Evolutionary conservation across 225 moss, liverwort and hornwort genomes (phyloP).

Genomic region (Takakia lepidozioides): DNA sequence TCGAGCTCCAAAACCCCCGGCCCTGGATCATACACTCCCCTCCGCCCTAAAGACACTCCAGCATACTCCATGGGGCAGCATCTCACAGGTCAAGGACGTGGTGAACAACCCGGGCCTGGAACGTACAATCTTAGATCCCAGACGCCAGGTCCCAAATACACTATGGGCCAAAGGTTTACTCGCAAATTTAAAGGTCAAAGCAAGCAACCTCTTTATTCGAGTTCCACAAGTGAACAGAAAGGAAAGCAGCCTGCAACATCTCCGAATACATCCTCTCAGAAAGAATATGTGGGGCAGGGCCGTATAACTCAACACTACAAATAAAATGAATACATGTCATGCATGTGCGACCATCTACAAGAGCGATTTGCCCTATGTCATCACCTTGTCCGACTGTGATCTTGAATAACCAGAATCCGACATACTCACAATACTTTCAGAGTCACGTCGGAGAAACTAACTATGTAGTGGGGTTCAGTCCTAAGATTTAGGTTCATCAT

Average conservation of each 20-base stretch:
- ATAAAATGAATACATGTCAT: no score
- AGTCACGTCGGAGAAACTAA: no score
- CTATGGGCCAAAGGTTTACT: slow-evolving; percentile 3
- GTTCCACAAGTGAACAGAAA: not conserved
- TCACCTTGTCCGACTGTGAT: no score
- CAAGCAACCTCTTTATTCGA: not conserved
- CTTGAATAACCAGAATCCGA: no score
- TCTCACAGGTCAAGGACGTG: not conserved
- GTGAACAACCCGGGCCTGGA: not conserved
- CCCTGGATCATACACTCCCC: not conserved
- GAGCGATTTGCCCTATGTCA: no score
- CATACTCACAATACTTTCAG: no score
- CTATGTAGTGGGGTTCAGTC: no score
- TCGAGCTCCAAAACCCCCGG: not conserved
- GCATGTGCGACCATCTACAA: no score
- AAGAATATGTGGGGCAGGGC: not conserved
- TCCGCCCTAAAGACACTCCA: not conserved
- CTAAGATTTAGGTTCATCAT: no score
- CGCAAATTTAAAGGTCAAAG: slow-evolving; percentile 1
- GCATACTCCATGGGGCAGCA: slow-evolving; percentile 5
- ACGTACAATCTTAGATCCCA: not conserved
- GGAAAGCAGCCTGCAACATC: not conserved
- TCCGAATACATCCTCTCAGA: slow-evolving; percentile 1
- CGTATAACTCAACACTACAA: no score
- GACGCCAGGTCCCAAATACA: slow-evolving; percentile 4